Evolutionary conservation across 306 rosid genomes (phyloP).

Genomic region (Canavalia ensiformis): DNA sequence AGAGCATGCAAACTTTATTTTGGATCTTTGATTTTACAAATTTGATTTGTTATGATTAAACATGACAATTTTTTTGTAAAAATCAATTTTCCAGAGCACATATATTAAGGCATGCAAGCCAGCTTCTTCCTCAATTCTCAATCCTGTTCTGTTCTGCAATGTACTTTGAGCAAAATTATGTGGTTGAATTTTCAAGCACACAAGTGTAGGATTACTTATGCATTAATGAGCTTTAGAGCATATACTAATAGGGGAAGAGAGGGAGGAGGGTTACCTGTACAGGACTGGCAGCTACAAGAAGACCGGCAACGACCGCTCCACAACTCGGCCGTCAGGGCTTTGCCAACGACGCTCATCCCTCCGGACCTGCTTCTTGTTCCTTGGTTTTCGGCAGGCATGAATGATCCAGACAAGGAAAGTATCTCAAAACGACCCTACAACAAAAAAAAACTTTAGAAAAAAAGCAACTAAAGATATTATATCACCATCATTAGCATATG

Average conservation of each 20-base stretch:
- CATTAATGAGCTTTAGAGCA: slow-evolving; percentile 21
- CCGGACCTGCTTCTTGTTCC: slow-evolving; percentile 84
- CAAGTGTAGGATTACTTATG: background rate
- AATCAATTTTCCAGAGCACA: background rate
- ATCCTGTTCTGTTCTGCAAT: slow-evolving; percentile 21
- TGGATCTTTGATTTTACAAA: background rate
- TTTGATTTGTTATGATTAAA: background rate
- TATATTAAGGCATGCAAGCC: slow-evolving; percentile 5
- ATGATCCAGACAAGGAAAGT: slow-evolving; percentile 79
- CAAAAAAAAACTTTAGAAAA: slow-evolving; percentile 6
- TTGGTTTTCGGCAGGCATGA: slow-evolving; percentile 79
- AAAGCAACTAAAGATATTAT: background rate
- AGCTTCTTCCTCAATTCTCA: background rate
- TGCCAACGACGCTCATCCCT: slow-evolving; percentile 79
- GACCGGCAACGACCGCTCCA: slow-evolving; percentile 86
- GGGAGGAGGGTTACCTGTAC: slow-evolving; percentile 65
- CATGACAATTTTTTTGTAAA: background rate
- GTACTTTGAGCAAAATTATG: background rate
- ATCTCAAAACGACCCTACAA: slow-evolving; percentile 88
- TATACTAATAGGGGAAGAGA: background rate
- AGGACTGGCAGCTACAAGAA: slow-evolving; percentile 79
- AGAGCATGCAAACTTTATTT: background rate
- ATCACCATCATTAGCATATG: slow-evolving; percentile 4
- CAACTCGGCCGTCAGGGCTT: slow-evolving; percentile 80
- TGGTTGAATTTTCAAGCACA: slow-evolving; percentile 24